These are phyloP conservation scores for Fagopyrum esculentum DNA, from an alignment of 148 eudicot genomes.

Conservation along the genomic window DNA sequence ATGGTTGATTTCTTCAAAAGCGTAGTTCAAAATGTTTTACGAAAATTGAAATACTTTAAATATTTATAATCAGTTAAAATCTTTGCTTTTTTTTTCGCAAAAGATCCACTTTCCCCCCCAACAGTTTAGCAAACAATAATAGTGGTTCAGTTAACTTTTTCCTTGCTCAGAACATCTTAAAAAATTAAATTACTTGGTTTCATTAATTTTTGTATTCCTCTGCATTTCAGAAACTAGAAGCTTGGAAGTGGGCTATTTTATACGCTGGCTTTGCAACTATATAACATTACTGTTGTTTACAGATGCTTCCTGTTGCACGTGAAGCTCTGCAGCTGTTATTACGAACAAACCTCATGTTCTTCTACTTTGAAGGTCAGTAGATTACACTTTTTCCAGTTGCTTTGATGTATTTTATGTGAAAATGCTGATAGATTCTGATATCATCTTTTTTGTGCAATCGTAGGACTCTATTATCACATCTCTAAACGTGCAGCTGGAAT, in stretches of 20 bases:
- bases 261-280: slow-evolving; percentile 6
- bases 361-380: slow-evolving; percentile 90
- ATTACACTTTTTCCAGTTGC: not conserved
- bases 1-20: slow-evolving; percentile 18
- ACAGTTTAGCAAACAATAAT: not conserved
- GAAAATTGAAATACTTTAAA: not conserved
- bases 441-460: slow-evolving; percentile 13
- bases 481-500: slow-evolving; percentile 95
- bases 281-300: slow-evolving; percentile 17
- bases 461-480: slow-evolving; percentile 92
- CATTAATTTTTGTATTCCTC: not conserved
- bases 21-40: not conserved
- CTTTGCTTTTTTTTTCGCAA: not conserved
- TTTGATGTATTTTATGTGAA: not conserved
- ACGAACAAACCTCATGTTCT: slow-evolving; percentile 93
- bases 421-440: slow-evolving; percentile 8
- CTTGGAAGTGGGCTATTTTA: not conserved
- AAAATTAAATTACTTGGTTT: not conserved
- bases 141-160: not conserved
- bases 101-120: not conserved
- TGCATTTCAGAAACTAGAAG: not conserved
- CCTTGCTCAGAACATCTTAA: not conserved
- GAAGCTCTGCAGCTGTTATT: slow-evolving; percentile 71
- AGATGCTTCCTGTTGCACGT: slow-evolving; percentile 80
- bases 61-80: not conserved